Evolutionary conservation across 2,329 filamentous ascomycete species (phyloP), one percentile per base, ranked within the genome.

Genomic region (Bertia moriformis): DNA sequence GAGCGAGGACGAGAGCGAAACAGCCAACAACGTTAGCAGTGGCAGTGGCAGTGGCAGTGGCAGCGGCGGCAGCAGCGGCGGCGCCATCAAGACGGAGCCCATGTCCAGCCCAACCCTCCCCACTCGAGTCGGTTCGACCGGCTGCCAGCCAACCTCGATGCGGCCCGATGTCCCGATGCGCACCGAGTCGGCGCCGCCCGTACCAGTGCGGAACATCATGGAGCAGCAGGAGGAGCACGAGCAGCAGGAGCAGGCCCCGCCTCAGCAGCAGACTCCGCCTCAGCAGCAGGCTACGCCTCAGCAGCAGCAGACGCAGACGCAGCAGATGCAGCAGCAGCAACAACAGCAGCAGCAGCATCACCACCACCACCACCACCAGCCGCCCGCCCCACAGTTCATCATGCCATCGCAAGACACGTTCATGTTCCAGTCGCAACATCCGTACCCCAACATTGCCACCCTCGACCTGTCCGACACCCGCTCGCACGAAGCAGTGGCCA

Each of bases 1-100:
- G 45, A 81, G 77, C 51, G 78, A 83, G 32, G 81, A 87, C 38
- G 82, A 86, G 47, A 58, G 59, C 19, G 71, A 82, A 14, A 79
- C 81, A 52, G 58, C 66, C 30, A 78, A 82, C 22, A n/a, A n/a
- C n/a, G n/a, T n/a, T n/a, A n/a, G n/a, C n/a, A n/a, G n/a, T n/a
- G n/a, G n/a, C n/a, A n/a, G n/a, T n/a, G n/a, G 36, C 57, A 67
- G 19, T 64, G 62, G 39, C 70, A 71, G 7, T 78, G 76, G 4
- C 74, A 78, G 15, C 65, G 74, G 39, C 54, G 71, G 38, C 65
- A 70, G 43, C 67, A 66, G 47, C 60, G 66, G 18, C 61, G 56
- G 44, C 63, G 52, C 42, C n/a, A n/a, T n/a, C n/a, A 55, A 60
- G 36, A 53, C 66, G 40, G 58, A 66, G 41, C 43, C 59, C 41